Evolutionary conservation across 257 asterid genomes (phyloP).

Genomic region (Gardenia jasminoides): DNA sequence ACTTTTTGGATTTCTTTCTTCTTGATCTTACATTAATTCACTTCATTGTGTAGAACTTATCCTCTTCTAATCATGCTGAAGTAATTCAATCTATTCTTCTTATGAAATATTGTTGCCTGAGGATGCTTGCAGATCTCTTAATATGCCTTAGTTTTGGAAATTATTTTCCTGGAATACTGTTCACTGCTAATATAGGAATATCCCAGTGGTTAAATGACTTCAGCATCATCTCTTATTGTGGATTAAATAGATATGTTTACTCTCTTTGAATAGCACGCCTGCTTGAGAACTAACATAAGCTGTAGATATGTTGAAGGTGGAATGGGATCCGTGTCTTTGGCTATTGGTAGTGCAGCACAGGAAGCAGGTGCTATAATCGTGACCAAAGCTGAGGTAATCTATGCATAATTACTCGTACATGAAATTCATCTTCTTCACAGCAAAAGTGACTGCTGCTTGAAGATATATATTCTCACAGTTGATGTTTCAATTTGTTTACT

Average conservation of each 20-base stretch:
- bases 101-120: background rate
- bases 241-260: slow-evolving; percentile 11
- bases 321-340: slow-evolving; percentile 93
- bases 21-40: background rate
- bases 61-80: no score
- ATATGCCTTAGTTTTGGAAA: background rate
- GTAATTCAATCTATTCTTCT: background rate
- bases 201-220: slow-evolving; percentile 8
- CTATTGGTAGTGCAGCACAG: slow-evolving; percentile 72
- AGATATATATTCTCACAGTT: background rate
- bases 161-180: background rate
- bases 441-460: background rate
- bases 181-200: background rate
- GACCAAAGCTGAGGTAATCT: slow-evolving; percentile 76
- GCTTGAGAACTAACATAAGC: slow-evolving; percentile 21
- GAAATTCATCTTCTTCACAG: slow-evolving; percentile 11
- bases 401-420: slow-evolving; percentile 16
- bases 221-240: slow-evolving; percentile 7
- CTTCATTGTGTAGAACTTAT: background rate
- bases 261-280: slow-evolving; percentile 6
- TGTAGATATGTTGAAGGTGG: slow-evolving; percentile 97
- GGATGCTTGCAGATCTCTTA: background rate
- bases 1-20: background rate
- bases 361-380: slow-evolving; percentile 87
- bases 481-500: background rate